Base-by-base conservation (phyloP, 2,329 filamentous ascomycete species). In the Pseudogymnoascus sp. region DNA sequence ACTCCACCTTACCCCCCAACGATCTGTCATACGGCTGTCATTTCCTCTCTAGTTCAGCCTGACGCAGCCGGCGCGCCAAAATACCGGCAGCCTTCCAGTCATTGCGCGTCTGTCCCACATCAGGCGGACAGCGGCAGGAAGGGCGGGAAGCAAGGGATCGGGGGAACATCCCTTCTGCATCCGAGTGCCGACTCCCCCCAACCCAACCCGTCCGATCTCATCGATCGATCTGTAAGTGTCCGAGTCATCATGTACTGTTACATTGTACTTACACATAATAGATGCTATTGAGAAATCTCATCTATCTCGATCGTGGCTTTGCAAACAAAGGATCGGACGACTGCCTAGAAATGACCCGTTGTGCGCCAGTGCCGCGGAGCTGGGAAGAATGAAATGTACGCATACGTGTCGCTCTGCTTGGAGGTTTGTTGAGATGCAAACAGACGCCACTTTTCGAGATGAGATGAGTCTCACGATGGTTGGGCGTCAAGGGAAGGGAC, bases 131-230 rank as follows among this genome's bases (percentile, higher is more conserved):
- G 25, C 47, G 47, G 47, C 47, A 53, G 47, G 14, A 31, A 28
- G 25, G n/a, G 25, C 25, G 25, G 47, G 25, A 53, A 18, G 47
- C 47, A 53, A 53, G 47, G 47, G 47, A 12, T 18, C 10, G 25
- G 47, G 25, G 47, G 18, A 28, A 53, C 8, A 12, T 18, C 47
- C 47, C 47, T 18, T 53, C 12, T 18, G 25, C 47, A 31, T 33
- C 47, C 47, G 47, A 53, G n/a, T 53, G n/a, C 25, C 47, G 25
- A 53, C 47, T 10, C 3, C 8, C 47, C 23, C 25, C 47, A 53
- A 31, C 47, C 47, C 47, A 53, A 31, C 47, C 47, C 47, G 47
- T 53, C 47, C 47, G 47, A 53, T 53, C n/a, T 18, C 47, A 53
- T 53, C 47, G 47, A 53, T 53, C 47, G 25, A 53, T 53, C 47